A percentile compares a stretch with the other conserved stretches of the same genome.
These are phyloP conservation scores for Puccinia novopanici DNA, from an alignment of 1,284 basidiomycete species.

Conservation along the genomic window DNA sequence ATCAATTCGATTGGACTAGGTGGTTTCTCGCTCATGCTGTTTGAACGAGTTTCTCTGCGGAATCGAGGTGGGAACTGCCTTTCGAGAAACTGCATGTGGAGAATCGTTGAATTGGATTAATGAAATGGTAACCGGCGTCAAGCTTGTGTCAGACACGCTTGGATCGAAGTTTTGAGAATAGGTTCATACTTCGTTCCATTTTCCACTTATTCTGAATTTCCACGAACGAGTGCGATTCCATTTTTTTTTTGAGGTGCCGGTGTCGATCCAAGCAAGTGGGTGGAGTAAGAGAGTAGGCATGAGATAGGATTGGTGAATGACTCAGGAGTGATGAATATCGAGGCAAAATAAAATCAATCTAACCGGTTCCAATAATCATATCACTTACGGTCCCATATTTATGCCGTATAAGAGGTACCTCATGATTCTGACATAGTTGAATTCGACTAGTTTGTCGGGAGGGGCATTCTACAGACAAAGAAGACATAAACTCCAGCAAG, in stretches of 20 bases:
- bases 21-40: slow-evolving; percentile 3
- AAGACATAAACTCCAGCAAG: neutral
- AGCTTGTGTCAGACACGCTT: neutral
- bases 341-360: slow-evolving; percentile 30
- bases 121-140: neutral
- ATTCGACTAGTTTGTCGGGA: neutral
- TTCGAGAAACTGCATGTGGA: slow-evolving; percentile 20
- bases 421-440: slow-evolving; percentile 22
- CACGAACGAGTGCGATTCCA: neutral
- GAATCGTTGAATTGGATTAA: neutral
- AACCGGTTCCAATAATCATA: slow-evolving; percentile 30
- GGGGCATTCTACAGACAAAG: slow-evolving; percentile 2
- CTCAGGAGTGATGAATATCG: neutral
- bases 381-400: slow-evolving; percentile 47
- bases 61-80: slow-evolving; percentile 19
- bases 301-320: slow-evolving; percentile 9
- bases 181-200: slow-evolving; percentile 46
- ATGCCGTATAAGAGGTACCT: slow-evolving; percentile 40
- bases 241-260: neutral
- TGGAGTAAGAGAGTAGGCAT: neutral
- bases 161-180: neutral
- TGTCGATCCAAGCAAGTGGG: neutral
- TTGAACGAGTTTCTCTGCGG: neutral
- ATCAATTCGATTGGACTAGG: slow-evolving; percentile 28
- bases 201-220: slow-evolving; percentile 28